Evolutionary conservation across 2,329 filamentous ascomycete genomes (phyloP).

Genomic region (Alternaria hordeiaustralica): DNA sequence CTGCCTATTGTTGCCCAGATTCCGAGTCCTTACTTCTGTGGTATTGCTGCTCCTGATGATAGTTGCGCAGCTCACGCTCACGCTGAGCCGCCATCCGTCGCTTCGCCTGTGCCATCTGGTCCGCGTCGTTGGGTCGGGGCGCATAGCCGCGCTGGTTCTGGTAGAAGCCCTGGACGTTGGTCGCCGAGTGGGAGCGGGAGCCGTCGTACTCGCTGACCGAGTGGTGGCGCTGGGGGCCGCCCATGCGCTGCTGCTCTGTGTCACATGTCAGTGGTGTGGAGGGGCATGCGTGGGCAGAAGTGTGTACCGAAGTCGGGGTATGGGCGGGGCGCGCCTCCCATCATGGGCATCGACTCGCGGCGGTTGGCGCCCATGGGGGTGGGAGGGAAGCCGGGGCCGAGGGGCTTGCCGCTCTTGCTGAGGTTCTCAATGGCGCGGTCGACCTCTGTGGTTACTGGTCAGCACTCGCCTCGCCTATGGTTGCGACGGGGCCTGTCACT

Average conservation of each 20-base stretch:
- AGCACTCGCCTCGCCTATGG: slow-evolving; percentile 13
- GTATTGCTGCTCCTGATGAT: slow-evolving; percentile 99
- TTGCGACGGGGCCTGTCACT: slow-evolving; percentile 2
- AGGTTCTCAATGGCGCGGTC: slow-evolving; percentile 95
- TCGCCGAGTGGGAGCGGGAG: slow-evolving; percentile 73
- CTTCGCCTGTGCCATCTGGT: slow-evolving; percentile 99
- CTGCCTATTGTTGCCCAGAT: slow-evolving; percentile 69
- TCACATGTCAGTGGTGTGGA: slow-evolving; percentile 18
- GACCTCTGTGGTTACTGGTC: slow-evolving; percentile 70
- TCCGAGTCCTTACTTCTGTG: slow-evolving; percentile 95
- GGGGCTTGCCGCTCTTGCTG: slow-evolving; percentile 94
- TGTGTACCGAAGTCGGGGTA: slow-evolving; percentile 66
- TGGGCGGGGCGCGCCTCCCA: slow-evolving; percentile 60
- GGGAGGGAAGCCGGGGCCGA: slow-evolving; percentile 54
- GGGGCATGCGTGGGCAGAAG: neutral
- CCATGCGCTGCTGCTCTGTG: slow-evolving; percentile 68
- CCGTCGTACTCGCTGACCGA: slow-evolving; percentile 85
- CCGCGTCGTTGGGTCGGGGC: slow-evolving; percentile 85
- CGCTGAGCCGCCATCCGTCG: slow-evolving; percentile 98
- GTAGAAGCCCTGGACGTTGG: slow-evolving; percentile 92
- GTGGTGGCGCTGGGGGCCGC: slow-evolving; percentile 75
- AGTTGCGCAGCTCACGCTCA: slow-evolving; percentile 98
- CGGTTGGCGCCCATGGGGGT: slow-evolving; percentile 61
- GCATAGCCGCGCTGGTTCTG: slow-evolving; percentile 85
- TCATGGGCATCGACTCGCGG: slow-evolving; percentile 78